Conservation (phyloP, 768 basidiomycete genomes). For the Zangia roseola region DNA sequence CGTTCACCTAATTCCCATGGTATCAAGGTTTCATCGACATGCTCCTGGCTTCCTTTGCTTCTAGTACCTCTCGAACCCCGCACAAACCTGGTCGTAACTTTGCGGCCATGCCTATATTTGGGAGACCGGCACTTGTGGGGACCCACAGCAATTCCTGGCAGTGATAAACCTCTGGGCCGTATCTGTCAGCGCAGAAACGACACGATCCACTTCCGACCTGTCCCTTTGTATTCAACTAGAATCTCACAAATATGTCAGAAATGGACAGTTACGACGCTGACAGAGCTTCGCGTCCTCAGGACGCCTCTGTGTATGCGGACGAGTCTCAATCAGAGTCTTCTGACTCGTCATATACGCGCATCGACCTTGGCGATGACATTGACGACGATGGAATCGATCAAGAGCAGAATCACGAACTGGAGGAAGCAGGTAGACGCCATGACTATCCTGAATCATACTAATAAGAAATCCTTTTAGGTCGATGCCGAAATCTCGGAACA, state of each 20-base stretch:
- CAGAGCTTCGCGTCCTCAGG: neutral
- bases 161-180: neutral
- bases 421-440: conserved; percentile 10
- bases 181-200: neutral
- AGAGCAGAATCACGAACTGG: conserved; percentile 6
- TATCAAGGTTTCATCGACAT: conserved; percentile 23
- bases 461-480: conserved; percentile 5
- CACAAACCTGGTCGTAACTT: conserved; percentile 14
- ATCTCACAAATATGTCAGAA: conserved; percentile 16
- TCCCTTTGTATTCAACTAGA: neutral
- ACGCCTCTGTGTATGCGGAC: conserved; percentile 2
- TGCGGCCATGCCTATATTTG: no score
- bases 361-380: conserved; percentile 11
- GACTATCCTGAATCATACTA: neutral
- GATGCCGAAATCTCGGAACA: conserved; percentile 15
- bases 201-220: neutral
- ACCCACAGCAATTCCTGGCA: conserved; percentile 15
- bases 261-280: conserved; percentile 10
- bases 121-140: conserved; percentile 6
- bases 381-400: conserved; percentile 17
- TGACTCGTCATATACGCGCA: conserved; percentile 20
- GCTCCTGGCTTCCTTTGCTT: no score
- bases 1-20: conserved; percentile 2
- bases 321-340: conserved; percentile 17
- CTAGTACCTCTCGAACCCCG: neutral